Evolutionary conservation across 495 filamentous ascomycete genomes (phyloP).

Genomic region (Daldinia concentrica): DNA sequence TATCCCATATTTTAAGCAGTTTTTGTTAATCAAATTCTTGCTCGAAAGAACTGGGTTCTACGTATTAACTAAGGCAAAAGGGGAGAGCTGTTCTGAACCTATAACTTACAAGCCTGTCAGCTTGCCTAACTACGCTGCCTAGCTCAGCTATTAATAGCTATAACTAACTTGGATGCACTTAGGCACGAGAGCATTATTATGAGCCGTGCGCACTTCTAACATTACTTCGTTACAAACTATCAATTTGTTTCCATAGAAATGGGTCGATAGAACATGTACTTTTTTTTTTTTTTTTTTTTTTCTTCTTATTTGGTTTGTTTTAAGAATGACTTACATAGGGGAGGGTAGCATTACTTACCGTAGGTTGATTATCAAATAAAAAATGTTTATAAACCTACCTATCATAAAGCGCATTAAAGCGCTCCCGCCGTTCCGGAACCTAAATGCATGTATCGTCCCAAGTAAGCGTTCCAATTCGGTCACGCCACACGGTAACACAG

Average conservation of each 20-base stretch:
- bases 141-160: slow-evolving; percentile 4
- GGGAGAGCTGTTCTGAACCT: neutral
- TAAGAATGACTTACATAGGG: neutral
- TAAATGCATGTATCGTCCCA: slow-evolving; percentile 15
- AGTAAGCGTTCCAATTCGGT: slow-evolving; percentile 20
- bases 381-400: neutral
- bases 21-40: neutral
- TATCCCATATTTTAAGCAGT: neutral
- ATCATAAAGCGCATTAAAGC: neutral
- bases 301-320: neutral
- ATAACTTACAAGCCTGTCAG: slow-evolving; percentile 1
- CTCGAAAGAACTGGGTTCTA: neutral
- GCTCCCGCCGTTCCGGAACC: slow-evolving; percentile 6
- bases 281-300: neutral
- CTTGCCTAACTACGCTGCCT: neutral
- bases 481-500: slow-evolving; percentile 35
- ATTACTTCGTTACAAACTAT: neutral
- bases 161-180: neutral
- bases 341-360: neutral
- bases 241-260: neutral
- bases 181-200: slow-evolving; percentile 1
- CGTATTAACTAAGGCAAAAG: neutral
- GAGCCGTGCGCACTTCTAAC: slow-evolving; percentile 1
- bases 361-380: neutral
- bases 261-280: neutral